Evolutionary conservation across 192 early-diverging fungal species (phyloP), one percentile per base, ranked within the genome.

Genomic region (Coemansia sp.): DNA sequence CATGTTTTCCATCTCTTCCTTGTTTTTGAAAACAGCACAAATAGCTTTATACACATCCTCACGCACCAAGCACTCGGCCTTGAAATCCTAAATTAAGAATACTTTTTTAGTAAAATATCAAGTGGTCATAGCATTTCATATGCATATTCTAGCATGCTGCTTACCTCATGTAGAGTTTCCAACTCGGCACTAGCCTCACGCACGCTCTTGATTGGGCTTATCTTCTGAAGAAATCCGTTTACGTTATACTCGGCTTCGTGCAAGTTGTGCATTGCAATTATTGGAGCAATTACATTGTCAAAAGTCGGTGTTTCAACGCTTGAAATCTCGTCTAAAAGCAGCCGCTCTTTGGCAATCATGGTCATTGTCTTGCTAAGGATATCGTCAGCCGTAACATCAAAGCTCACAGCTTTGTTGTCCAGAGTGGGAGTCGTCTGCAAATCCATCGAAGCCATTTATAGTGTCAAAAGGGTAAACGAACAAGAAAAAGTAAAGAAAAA

Each of bases 111-210:
- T 21, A 44, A 3, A 3, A 69, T 9, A 0, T 11, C 0, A 4
- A 21, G 24, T 4, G 10, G 28, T 24, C 28, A 9, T 7, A 8
- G 14, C 4, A 24, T 14, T 33, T 33, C 9, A 14, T 53, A 19
- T 32, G 6, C 31, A 4, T 19, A 11, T 54, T 23, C 6, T 4
- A 14, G 24, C 2, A 25, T n/a, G n/a, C n/a, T n/a, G 38, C 58
- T 50, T 60, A 60, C 58, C 48, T 60, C 45, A 8, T 81, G 64
- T 8, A 65, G 51, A 44, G 79, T 71, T 53, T 83, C 78, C 0
- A 82, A 86, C 5, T 80, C 80, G 14, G 75, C 74, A 7, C 84
- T 72, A n/a, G 88, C 88, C 16, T 84, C 83, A 24, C 88, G 79
- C 0, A 87, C 77, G 28, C 56, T 73, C 48, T 80, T 82, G 43